Conservation (phyloP, 768 basidiomycete genomes). For the Calocybe cyanea region DNA sequence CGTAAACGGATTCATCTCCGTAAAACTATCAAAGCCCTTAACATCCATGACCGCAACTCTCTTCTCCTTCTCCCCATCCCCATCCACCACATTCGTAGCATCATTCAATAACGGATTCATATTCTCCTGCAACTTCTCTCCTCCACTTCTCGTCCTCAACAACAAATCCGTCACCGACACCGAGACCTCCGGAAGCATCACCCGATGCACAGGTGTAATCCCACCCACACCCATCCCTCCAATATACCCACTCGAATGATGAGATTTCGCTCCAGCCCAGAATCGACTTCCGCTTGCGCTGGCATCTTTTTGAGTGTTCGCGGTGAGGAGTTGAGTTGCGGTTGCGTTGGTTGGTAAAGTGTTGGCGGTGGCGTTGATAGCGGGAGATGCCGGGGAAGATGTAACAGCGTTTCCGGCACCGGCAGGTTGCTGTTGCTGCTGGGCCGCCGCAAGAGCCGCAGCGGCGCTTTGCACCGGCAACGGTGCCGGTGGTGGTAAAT, state of each 20-base stretch:
- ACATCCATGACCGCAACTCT: conserved; percentile 16
- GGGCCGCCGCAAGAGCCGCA: conserved; percentile 23
- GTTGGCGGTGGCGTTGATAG: no score
- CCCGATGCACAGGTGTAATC: conserved; percentile 80
- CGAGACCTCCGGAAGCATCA: conserved; percentile 68
- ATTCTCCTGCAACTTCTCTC: conserved; percentile 58
- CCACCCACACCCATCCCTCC: conserved; percentile 45
- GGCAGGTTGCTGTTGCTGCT: conserved; percentile 5
- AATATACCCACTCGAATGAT: not conserved
- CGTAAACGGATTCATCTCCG: conserved; percentile 79
- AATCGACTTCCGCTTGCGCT: conserved; percentile 25
- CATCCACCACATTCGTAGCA: not conserved
- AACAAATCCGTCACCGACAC: conserved; percentile 10
- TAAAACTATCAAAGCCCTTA: conserved; percentile 68
- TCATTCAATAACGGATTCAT: conserved; percentile 71
- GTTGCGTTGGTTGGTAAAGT: conserved; percentile 7
- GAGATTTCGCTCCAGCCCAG: not conserved
- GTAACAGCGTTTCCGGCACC: no score
- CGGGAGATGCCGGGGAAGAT: no score
- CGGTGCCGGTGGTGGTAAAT: conserved; percentile 50
- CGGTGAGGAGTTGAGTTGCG: conserved; percentile 36
- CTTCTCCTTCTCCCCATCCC: conserved; percentile 9
- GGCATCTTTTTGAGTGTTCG: conserved; percentile 76
- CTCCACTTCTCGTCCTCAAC: no score
- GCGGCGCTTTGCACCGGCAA: conserved; percentile 40